phyloP scores from a whole-genome alignment of 2,329 filamentous ascomycete genomes.

The Cladosporium colombiae region DNA sequence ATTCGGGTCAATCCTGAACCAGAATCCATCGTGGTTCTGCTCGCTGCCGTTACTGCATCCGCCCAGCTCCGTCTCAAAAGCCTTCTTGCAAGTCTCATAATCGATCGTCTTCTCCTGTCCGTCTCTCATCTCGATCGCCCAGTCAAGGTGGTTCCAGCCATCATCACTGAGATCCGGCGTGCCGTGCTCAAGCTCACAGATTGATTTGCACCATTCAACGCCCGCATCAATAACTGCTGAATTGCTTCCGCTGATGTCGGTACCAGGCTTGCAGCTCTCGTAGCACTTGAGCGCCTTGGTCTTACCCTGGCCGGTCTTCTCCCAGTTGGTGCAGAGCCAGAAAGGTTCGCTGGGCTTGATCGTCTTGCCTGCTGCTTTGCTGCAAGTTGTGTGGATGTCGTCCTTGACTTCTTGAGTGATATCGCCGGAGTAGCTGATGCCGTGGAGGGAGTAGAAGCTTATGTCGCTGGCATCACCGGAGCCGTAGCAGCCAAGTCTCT shows the following conservation, averaged over 20 bases:
- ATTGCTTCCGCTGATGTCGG: slow-evolving; percentile 9
- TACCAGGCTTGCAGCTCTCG: slow-evolving; percentile 14
- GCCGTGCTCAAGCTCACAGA: slow-evolving; percentile 9
- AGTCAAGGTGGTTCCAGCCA: slow-evolving; percentile 10
- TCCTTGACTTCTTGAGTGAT: slow-evolving; percentile 5
- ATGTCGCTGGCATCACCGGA: neutral
- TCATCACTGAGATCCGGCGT: neutral
- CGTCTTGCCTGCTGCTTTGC: slow-evolving; percentile 10
- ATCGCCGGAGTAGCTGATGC: slow-evolving; percentile 2
- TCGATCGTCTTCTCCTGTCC: slow-evolving; percentile 13
- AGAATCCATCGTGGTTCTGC: slow-evolving; percentile 18
- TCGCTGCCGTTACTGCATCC: slow-evolving; percentile 14
- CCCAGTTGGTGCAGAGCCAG: slow-evolving; percentile 14
- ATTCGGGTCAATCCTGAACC: slow-evolving; percentile 17
- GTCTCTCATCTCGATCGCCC: slow-evolving; percentile 7
- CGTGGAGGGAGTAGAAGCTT: slow-evolving; percentile 3
- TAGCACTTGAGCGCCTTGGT: neutral
- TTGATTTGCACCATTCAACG: neutral
- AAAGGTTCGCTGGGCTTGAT: slow-evolving; percentile 10
- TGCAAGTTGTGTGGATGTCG: slow-evolving; percentile 14
- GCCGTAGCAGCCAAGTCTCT: slow-evolving; percentile 14
- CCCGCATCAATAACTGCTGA: slow-evolving; percentile 8
- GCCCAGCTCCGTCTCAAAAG: slow-evolving; percentile 17
- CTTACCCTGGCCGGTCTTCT: slow-evolving; percentile 10
- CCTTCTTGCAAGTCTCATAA: slow-evolving; percentile 15